Conservation (phyloP, 345 rosid genomes). For the Litchi chinensis region DNA sequence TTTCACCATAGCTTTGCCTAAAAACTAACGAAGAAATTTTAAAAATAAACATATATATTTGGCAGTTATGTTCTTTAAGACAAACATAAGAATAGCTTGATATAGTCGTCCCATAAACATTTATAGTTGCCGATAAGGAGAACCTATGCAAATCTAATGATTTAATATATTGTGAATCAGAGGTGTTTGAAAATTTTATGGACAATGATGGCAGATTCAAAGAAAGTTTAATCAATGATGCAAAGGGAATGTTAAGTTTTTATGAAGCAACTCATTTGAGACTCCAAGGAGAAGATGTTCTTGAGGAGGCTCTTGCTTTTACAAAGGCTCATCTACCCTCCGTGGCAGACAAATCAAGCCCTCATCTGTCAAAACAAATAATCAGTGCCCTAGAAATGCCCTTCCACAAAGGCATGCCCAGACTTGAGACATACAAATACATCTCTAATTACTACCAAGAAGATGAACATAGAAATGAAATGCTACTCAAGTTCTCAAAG, state of each 20-base stretch:
- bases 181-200: not conserved
- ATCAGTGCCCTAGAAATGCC: not conserved
- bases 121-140: not conserved
- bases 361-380: not conserved
- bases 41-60: no score
- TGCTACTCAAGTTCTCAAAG: not conserved
- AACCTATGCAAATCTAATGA: not conserved
- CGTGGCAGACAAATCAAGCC: not conserved
- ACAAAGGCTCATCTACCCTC: not conserved
- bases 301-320: conserved; percentile 14
- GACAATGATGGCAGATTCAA: not conserved
- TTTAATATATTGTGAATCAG: not conserved
- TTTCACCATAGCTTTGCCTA: no score
- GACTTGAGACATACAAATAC: not conserved
- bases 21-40: no score
- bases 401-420: conserved; percentile 2
- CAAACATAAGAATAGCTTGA: no score
- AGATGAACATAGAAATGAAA: not conserved
- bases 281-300: conserved; percentile 18
- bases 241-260: conserved; percentile 8
- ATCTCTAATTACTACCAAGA: not conserved
- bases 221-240: not conserved
- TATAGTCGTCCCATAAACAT: no score
- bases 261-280: conserved; percentile 13
- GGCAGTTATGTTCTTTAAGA: no score